These are phyloP conservation scores for Cladochytrium replicatum DNA, from an alignment of 192 early-diverging fungal genomes.

Conservation along the genomic window DNA sequence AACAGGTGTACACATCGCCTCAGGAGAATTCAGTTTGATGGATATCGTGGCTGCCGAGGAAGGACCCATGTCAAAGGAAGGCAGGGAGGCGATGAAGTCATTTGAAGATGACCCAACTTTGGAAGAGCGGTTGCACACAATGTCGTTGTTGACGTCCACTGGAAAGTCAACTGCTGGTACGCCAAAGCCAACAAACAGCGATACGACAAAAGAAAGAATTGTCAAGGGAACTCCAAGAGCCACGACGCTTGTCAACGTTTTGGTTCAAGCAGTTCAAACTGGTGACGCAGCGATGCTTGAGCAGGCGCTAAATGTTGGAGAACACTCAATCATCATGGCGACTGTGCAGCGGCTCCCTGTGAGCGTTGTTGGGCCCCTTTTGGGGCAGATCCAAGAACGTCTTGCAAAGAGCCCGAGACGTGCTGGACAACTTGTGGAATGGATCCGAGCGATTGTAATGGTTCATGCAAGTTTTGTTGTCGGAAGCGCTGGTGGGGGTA, in stretches of 20 bases:
- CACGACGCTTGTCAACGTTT: slow-evolving; percentile 27
- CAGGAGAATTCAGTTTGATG: no score
- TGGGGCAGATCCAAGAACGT: slow-evolving; percentile 26
- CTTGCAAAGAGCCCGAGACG: slow-evolving; percentile 24
- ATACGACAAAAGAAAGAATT: background rate
- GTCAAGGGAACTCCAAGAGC: slow-evolving; percentile 19
- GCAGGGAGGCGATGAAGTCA: no score
- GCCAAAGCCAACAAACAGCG: background rate
- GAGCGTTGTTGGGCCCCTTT: slow-evolving; percentile 24
- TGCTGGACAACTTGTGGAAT: slow-evolving; percentile 29
- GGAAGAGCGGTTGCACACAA: slow-evolving; percentile 27
- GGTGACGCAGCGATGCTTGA: slow-evolving; percentile 31
- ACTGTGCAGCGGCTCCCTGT: slow-evolving; percentile 29
- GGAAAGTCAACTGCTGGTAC: background rate
- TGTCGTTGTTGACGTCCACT: slow-evolving; percentile 10
- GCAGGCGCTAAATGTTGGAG: slow-evolving; percentile 20
- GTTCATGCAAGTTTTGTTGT: slow-evolving; percentile 15
- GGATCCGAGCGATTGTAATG: slow-evolving; percentile 35
- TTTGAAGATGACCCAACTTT: slow-evolving; percentile 32
- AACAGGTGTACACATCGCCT: no score
- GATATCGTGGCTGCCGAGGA: no score
- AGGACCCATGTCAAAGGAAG: no score
- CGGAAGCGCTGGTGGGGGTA: slow-evolving; percentile 3
- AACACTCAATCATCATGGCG: slow-evolving; percentile 25
- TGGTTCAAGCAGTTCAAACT: slow-evolving; percentile 31